Conservation (phyloP, 257 asterid genomes). For the Nicotiana undulata region DNA sequence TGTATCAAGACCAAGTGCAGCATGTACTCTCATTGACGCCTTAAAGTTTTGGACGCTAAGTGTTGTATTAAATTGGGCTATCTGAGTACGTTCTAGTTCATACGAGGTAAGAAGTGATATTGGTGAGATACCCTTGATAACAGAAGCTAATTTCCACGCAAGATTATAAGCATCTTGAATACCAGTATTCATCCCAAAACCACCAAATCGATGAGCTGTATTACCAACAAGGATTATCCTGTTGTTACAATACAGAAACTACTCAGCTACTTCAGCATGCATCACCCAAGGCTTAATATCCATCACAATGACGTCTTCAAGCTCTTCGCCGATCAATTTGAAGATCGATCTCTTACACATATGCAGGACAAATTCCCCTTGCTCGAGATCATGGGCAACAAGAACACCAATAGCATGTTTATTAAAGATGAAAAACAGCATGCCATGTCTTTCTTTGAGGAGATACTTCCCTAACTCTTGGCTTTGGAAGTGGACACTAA, state of each 20-base stretch:
- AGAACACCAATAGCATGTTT: slow-evolving; percentile 82
- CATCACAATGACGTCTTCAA: slow-evolving; percentile 60
- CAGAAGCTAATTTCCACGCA: slow-evolving; percentile 93
- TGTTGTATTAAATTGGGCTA: slow-evolving; percentile 72
- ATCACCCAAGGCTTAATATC: slow-evolving; percentile 96
- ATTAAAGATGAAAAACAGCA: slow-evolving; percentile 84
- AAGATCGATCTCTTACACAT: slow-evolving; percentile 60
- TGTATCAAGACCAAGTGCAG: slow-evolving; percentile 96
- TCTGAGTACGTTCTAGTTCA: slow-evolving; percentile 83
- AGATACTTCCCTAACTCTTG: slow-evolving; percentile 70
- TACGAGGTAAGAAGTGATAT: slow-evolving; percentile 64
- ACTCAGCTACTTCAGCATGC: slow-evolving; percentile 97
- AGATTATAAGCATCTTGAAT: slow-evolving; percentile 97
- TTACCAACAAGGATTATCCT: slow-evolving; percentile 84
- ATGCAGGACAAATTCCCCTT: slow-evolving; percentile 97
- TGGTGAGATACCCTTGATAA: slow-evolving; percentile 54
- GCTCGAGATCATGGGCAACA: slow-evolving; percentile 84
- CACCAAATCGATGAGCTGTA: slow-evolving; percentile 98
- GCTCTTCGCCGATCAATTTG: slow-evolving; percentile 80
- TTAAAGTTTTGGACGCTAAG: slow-evolving; percentile 80
- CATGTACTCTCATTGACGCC: slow-evolving; percentile 90
- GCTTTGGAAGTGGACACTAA: slow-evolving; percentile 83
- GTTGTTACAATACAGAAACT: slow-evolving; percentile 46
- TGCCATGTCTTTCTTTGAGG: slow-evolving; percentile 82
- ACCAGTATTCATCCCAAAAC: slow-evolving; percentile 98